Evolutionary conservation across 2,329 filamentous ascomycete genomes (phyloP), one percentile per base, ranked within the genome.

Genomic region (Fusarium chuoi): DNA sequence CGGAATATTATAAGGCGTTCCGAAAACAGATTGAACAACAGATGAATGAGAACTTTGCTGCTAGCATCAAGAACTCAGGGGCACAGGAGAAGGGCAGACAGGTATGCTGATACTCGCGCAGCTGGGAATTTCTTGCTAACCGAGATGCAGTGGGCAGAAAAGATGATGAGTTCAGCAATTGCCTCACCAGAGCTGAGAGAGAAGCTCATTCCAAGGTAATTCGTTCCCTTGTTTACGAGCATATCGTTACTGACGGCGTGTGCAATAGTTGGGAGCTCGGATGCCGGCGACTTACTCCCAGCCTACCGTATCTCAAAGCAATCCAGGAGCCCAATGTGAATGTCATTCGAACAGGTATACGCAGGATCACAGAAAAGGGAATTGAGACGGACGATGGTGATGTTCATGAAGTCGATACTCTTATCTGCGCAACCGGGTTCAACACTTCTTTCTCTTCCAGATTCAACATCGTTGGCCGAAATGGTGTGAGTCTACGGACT

Each of bases 401-500:
- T 11, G 8, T 51, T 4, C 48, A 49, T 5, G 17, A 48, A 4
- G 14, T 54, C 1, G 39, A 68, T 4, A 48, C 58, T 9, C 35
- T 68, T 42, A 52, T 63, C 1, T 67, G 51, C 6, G 64, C 64
- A 1, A 67, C 64, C 24, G 59, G 64, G 0, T 68, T 68, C 39
- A 57, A 64, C 10, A 64, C 52, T 4, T 52, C 52, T 0, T 68
- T 64, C 33, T 63, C 52, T 15, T 52, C 60, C 4, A 20, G 52
- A 30, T 68, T 64, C 24, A 35, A 30, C 9, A 64, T 60, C 18
- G 7, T 64, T 7, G 65, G 65, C 5, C 30, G 22, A 3, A 28
- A 51, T n/a, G 60, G 61, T 6, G 17, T 22, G 6, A 68, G 42
- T 18, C 28, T 68, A 11, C 30, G 39, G 4, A 24, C 11, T 1